Conservation (phyloP, 306 rosid species). For the Clitoria ternatea region DNA sequence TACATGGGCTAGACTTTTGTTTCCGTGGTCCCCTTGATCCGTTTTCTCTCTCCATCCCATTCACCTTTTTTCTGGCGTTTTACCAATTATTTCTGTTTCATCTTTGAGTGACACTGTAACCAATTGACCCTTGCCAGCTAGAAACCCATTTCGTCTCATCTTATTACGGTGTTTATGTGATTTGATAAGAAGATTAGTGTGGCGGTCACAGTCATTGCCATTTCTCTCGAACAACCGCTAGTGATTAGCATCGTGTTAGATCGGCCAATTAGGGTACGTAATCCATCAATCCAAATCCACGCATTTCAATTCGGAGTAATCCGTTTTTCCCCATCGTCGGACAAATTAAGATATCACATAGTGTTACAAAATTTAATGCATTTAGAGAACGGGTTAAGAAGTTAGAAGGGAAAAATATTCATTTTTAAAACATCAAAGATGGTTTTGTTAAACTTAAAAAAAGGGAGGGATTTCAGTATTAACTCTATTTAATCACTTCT, state of each 20-base stretch:
- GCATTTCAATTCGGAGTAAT: background rate
- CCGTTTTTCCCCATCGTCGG: background rate
- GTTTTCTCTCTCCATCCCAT: background rate
- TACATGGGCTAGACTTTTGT: conserved; percentile 22
- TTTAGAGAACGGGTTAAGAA: no score
- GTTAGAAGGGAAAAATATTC: no score
- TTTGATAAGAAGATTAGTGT: background rate
- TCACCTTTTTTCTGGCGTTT: conserved; percentile 2
- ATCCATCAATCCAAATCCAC: background rate
- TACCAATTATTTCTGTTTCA: conserved; percentile 13
- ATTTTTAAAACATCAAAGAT: no score
- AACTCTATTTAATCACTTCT: no score
- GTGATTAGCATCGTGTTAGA: background rate
- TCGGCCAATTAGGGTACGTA: background rate
- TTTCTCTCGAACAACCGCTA: background rate
- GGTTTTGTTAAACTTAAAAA: no score
- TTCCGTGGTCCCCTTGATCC: conserved; percentile 32
- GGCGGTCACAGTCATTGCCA: background rate
- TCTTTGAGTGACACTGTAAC: background rate
- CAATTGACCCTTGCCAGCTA: conserved; percentile 15
- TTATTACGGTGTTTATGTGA: background rate
- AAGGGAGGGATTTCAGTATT: no score
- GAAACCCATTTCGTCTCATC: background rate
- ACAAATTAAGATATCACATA: background rate
- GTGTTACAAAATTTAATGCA: no score